Conservation (phyloP, 2,329 filamentous ascomycete species). For the Arthrocladium fulminans region DNA sequence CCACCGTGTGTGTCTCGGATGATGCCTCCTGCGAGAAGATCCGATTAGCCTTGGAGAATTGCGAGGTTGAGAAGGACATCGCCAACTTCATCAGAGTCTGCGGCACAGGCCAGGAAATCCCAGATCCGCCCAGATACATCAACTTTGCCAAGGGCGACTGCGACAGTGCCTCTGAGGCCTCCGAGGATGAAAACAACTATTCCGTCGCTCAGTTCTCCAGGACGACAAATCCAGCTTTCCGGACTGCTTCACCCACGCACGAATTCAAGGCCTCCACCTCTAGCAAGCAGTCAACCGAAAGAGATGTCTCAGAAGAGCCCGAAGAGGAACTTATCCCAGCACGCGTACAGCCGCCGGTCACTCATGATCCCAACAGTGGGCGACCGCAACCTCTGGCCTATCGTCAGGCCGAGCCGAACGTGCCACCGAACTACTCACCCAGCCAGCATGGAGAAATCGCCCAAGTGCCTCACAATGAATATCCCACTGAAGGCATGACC, state of each 20-base stretch:
- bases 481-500: constrained; percentile 92
- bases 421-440: constrained; percentile 41
- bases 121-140: constrained; percentile 94
- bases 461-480: constrained; percentile 79
- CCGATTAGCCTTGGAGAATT: constrained; percentile 80
- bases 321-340: constrained; percentile 13
- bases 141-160: constrained; percentile 91
- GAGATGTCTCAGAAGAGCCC: constrained; percentile 17
- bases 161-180: constrained; percentile 72
- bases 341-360: constrained; percentile 3
- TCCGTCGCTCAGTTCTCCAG: constrained; percentile 93
- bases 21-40: constrained; percentile 96
- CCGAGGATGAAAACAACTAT: constrained; percentile 81
- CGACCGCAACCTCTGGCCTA: constrained; percentile 21
- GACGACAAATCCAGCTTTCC: constrained; percentile 89
- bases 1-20: constrained; percentile 94
- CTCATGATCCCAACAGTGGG: constrained; percentile 18
- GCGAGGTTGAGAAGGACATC: constrained; percentile 96
- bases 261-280: constrained; percentile 51
- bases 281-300: constrained; percentile 10
- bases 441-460: constrained; percentile 58
- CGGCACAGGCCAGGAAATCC: constrained; percentile 94
- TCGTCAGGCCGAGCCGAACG: constrained; percentile 16
- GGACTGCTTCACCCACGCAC: constrained; percentile 91
- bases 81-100: constrained; percentile 74